Base-by-base conservation (phyloP, 768 basidiomycete species). In the Tylopilus felleus region DNA sequence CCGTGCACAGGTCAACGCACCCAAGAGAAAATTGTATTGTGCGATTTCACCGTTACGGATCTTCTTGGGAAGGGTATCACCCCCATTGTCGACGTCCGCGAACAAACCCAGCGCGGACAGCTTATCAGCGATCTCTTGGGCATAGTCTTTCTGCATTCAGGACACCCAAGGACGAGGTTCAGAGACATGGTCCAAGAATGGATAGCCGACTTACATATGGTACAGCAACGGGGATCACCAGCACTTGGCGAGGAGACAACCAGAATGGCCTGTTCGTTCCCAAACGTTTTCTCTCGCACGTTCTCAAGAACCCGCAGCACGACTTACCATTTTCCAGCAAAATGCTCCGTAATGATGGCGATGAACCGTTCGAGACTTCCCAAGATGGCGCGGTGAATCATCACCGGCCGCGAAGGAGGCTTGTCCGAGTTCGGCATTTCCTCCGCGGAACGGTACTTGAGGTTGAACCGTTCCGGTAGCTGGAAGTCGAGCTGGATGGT, bases 401-500 rank as follows among this genome's bases (percentile, higher is more conserved):
- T 98, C 64, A 98, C 97, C 13, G 97, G 97, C 41, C 93, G 76
- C 45, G 84, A 77, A 7, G 80, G 79, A 1, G 80, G 77, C 60
- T 75, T 80, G 61, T 77, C 79, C 8, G 75, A 68, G 59, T 74
- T 77, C n/a, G 80, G 77, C 66, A 28, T 62, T 31, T 82, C 78
- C 49, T 87, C 88, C 23, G 86, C 80, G 1, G 85, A 79, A 36
- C 93, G 89, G 75, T 93, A 98, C 67, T 88, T 88, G 60, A 98
- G 81, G 71, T 97, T 89, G 81, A 98, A 98, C 39, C 93, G 87
- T 65, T 97, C 87, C 10, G 97, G 97, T 1, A 99, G 83, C 72
- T 99, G 93, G 84, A 98, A 99, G 75, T 98, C 96, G 54, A 99
- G 89, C 74, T 98, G 91, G 71, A 98, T 98, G 2, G 97, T 98